Percentiles rank a stretch among this genome's conserved stretches.
Conservation (phyloP, 441 rosid genomes). For the Mallotus repandus region DNA sequence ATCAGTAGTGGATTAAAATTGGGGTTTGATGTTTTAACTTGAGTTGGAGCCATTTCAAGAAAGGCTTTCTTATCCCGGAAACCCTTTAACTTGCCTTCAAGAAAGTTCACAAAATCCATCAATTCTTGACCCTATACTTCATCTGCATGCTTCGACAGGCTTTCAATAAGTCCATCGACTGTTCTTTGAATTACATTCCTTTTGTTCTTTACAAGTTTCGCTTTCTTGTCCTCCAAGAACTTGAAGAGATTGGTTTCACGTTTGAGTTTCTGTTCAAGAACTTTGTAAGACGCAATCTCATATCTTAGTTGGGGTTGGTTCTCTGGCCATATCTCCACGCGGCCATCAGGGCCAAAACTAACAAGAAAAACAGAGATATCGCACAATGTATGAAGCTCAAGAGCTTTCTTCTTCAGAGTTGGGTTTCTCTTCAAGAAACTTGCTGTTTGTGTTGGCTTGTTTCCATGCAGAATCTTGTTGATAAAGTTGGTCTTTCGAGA, state of each 20-base stretch:
- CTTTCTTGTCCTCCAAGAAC: not conserved
- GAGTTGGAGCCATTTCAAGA: not conserved
- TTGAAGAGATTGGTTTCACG: not conserved
- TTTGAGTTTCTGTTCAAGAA: not conserved
- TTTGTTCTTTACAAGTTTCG: not conserved
- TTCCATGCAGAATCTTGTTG: not conserved
- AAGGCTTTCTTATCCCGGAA: constrained; percentile 7
- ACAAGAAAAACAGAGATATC: constrained; percentile 8
- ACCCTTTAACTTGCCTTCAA: constrained; percentile 6
- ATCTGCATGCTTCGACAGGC: not conserved
- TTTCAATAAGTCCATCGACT: not conserved
- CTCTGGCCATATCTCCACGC: constrained; percentile 12
- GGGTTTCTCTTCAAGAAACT: constrained; percentile 10
- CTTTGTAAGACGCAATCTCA: not conserved
- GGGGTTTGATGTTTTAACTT: not conserved
- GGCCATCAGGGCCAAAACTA: constrained; percentile 4
- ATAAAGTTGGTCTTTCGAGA: not conserved
- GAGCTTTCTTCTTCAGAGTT: constrained; percentile 18
- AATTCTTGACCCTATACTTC: not conserved
- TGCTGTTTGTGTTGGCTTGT: not conserved
- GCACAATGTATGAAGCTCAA: constrained; percentile 7
- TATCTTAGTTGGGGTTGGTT: not conserved
- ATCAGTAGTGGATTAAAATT: not conserved
- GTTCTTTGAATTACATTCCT: not conserved
- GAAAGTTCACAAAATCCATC: not conserved